These are phyloP conservation scores for Aspergillus tubingensis DNA, from an alignment of 2,329 filamentous ascomycete species.

Conservation along the genomic window DNA sequence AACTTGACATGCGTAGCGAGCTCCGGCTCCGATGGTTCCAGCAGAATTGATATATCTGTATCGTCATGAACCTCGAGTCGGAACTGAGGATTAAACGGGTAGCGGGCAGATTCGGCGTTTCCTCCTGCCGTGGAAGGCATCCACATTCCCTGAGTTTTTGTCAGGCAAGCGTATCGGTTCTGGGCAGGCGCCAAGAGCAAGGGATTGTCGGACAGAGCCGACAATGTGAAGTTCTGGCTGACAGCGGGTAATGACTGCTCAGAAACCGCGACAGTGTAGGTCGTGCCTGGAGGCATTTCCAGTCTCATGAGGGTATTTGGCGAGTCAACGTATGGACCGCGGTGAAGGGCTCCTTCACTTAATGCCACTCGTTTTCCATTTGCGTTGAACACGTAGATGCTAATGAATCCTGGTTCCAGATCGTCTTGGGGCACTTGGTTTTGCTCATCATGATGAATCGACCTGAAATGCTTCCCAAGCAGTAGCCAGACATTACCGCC, in stretches of 20 bases:
- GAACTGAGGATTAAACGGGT: constrained; percentile 87
- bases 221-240: constrained; percentile 82
- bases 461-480: constrained; percentile 81
- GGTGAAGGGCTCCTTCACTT: constrained; percentile 69
- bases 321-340: constrained; percentile 88
- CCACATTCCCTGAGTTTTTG: constrained; percentile 69
- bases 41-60: constrained; percentile 69
- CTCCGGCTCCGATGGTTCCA: constrained; percentile 67
- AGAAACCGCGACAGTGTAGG: constrained; percentile 69
- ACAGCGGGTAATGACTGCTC: constrained; percentile 75
- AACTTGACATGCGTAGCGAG: constrained; percentile 82
- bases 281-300: constrained; percentile 55
- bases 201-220: constrained; percentile 70
- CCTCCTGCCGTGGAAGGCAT: constrained; percentile 79
- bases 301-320: constrained; percentile 85
- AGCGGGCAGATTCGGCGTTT: constrained; percentile 73
- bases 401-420: constrained; percentile 76
- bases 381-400: constrained; percentile 76
- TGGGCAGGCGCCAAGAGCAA: constrained; percentile 64
- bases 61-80: constrained; percentile 58
- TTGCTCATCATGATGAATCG: constrained; percentile 44
- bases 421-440: constrained; percentile 50
- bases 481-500: constrained; percentile 77
- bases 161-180: constrained; percentile 61
- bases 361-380: constrained; percentile 72